phyloP scores from a whole-genome alignment of 305 asterid species.

The Solanum hybrid region DNA sequence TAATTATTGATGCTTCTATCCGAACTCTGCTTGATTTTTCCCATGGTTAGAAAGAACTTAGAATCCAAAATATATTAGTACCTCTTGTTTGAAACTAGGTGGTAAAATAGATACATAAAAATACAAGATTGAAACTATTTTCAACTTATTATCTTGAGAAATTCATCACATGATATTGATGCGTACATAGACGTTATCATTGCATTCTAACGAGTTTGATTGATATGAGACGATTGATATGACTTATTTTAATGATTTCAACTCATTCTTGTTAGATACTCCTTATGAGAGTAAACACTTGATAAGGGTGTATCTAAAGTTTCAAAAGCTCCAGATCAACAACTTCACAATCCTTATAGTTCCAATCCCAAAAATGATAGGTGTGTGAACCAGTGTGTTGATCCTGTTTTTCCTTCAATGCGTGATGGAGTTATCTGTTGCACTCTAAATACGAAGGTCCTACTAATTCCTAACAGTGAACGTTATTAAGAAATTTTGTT shows the following conservation, averaged over 20 bases:
- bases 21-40: constrained; percentile 16
- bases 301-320: constrained; percentile 10
- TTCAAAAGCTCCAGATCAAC: constrained; percentile 13
- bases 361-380: neutral
- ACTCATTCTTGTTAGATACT: neutral
- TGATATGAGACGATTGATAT: neutral
- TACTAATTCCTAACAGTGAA: neutral
- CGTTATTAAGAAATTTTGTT: neutral
- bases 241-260: neutral
- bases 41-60: constrained; percentile 20
- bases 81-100: constrained; percentile 10
- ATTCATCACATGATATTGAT: constrained; percentile 24
- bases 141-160: constrained; percentile 5
- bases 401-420: neutral
- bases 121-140: neutral
- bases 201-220: constrained; percentile 19
- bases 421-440: neutral
- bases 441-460: neutral
- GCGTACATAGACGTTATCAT: constrained; percentile 8
- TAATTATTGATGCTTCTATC: neutral
- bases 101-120: constrained; percentile 9
- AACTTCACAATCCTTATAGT: constrained; percentile 9
- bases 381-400: neutral
- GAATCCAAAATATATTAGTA: constrained; percentile 8
- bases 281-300: constrained; percentile 20